These are phyloP conservation scores for Hibiscus mutabilis DNA, from an alignment of 345 rosid species.

Conservation along the genomic window DNA sequence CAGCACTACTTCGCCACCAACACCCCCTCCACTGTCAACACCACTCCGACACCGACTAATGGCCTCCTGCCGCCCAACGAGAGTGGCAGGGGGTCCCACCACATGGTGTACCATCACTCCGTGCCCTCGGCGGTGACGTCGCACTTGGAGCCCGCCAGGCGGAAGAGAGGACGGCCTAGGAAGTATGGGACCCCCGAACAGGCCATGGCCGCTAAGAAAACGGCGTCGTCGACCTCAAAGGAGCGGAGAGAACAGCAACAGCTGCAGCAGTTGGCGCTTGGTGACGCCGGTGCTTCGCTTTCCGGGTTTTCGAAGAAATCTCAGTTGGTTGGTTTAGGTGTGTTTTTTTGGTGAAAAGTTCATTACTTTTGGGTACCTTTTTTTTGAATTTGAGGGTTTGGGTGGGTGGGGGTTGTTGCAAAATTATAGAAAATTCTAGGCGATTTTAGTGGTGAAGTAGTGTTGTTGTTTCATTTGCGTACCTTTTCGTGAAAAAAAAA, in stretches of 20 bases:
- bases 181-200: constrained; percentile 94
- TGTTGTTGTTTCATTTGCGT: neutral
- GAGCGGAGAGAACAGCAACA: constrained; percentile 36
- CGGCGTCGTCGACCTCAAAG: constrained; percentile 46
- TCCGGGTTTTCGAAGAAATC: constrained; percentile 33
- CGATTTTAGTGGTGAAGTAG: neutral
- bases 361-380: neutral
- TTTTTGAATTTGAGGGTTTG: neutral
- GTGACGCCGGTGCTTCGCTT: constrained; percentile 23
- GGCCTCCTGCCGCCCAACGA: constrained; percentile 46
- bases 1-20: constrained; percentile 36
- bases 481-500: neutral
- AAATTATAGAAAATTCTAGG: neutral
- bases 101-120: constrained; percentile 50
- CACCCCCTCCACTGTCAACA: constrained; percentile 29
- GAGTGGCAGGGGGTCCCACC: constrained; percentile 24
- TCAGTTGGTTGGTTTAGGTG: constrained; percentile 32
- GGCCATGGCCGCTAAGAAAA: constrained; percentile 83
- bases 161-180: constrained; percentile 92
- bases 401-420: neutral
- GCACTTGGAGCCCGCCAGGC: constrained; percentile 49
- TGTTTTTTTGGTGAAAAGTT: constrained; percentile 10
- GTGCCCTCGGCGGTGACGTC: constrained; percentile 55
- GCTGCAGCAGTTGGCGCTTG: constrained; percentile 15
- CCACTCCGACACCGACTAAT: constrained; percentile 47